Percentiles rank a stretch among this genome's conserved stretches.
phyloP scores from a whole-genome alignment of 257 asterid genomes.

The Catharanthus roseus region DNA sequence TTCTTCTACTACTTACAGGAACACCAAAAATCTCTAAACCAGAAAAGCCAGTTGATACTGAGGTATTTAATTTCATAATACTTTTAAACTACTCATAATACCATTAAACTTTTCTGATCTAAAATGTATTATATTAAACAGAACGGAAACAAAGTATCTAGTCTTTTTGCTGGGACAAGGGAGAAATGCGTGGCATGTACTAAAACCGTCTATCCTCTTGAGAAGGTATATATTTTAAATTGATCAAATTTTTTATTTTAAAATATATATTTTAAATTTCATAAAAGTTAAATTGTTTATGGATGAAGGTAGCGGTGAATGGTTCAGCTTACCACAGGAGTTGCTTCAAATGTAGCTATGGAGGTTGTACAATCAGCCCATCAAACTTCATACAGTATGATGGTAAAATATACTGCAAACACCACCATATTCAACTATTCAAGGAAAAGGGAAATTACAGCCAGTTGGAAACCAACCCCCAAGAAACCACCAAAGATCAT shows the following conservation, averaged over 20 bases:
- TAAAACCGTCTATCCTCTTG: slow-evolving; percentile 66
- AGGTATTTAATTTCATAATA: slow-evolving; percentile 40
- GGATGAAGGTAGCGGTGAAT: slow-evolving; percentile 45
- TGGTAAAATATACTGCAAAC: slow-evolving; percentile 70
- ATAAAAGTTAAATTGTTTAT: not conserved
- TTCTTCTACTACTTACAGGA: slow-evolving; percentile 37
- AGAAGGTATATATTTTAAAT: slow-evolving; percentile 37
- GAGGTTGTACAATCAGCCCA: slow-evolving; percentile 76
- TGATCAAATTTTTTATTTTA: too few species aligned
- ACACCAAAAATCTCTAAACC: slow-evolving; percentile 49
- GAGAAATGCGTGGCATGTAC: slow-evolving; percentile 65
- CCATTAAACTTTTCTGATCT: too few species aligned
- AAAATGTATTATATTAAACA: slow-evolving; percentile 18
- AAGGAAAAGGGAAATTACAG: slow-evolving; percentile 65
- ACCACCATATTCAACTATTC: slow-evolving; percentile 66
- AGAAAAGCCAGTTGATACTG: slow-evolving; percentile 40
- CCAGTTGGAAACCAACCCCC: slow-evolving; percentile 44
- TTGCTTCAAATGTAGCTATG: slow-evolving; percentile 73
- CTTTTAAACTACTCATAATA: too few species aligned
- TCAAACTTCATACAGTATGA: slow-evolving; percentile 72
- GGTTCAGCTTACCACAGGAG: slow-evolving; percentile 59
- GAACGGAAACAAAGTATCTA: slow-evolving; percentile 58
- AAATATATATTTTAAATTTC: too few species aligned
- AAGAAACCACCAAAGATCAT: slow-evolving; percentile 21
- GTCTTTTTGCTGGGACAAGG: slow-evolving; percentile 54